Conservation (phyloP, 164 flowering plant species). For the Protea cynaroides region DNA sequence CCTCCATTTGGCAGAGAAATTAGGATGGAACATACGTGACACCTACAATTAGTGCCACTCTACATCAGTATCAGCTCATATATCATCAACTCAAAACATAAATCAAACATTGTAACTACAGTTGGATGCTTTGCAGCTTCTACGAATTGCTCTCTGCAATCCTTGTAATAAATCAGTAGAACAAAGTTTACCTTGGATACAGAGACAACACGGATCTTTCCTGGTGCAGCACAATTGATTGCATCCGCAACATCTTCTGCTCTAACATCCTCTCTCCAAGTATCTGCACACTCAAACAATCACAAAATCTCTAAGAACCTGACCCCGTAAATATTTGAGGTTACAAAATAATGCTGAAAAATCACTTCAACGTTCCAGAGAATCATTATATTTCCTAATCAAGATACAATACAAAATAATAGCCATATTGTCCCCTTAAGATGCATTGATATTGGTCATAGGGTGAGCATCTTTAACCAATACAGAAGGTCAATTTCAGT, state of each 20-base stretch:
- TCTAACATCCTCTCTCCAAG: conserved; percentile 78
- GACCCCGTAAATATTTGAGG: background rate
- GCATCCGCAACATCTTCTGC: conserved; percentile 52
- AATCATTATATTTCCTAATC: background rate
- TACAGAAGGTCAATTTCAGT: background rate
- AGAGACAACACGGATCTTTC: conserved; percentile 55
- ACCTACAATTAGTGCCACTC: conserved; percentile 41
- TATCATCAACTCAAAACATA: background rate
- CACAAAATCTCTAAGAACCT: background rate
- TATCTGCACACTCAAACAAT: conserved; percentile 37
- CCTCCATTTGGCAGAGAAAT: conserved; percentile 94
- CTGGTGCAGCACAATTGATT: conserved; percentile 59
- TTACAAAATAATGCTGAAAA: background rate
- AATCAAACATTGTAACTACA: background rate
- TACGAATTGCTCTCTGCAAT: background rate
- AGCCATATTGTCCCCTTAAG: too few species aligned
- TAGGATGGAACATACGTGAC: conserved; percentile 88
- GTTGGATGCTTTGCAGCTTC: background rate
- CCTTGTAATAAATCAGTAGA: background rate
- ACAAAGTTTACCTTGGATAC: conserved; percentile 49
- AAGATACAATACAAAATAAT: background rate
- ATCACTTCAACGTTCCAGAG: background rate
- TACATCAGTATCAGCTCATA: conserved; percentile 7
- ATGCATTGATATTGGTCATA: too few species aligned
- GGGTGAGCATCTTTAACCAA: background rate